Evolutionary conservation across 345 rosid genomes (phyloP).

Genomic region (Schrenkiella parvula): DNA sequence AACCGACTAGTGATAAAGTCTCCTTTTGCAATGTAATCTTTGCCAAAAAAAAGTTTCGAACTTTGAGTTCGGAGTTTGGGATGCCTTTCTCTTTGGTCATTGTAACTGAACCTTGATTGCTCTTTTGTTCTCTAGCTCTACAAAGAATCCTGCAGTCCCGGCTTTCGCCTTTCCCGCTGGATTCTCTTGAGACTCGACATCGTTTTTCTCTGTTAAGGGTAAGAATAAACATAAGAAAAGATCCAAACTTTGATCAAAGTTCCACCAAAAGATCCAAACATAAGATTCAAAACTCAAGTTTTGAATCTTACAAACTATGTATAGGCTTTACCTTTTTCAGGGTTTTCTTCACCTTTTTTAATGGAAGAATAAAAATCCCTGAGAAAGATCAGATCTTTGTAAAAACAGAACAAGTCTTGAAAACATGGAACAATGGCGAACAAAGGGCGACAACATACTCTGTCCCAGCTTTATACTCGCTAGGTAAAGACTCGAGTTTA

Average conservation of each 20-base stretch:
- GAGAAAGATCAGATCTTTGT: neutral
- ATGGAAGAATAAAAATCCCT: conserved; percentile 31
- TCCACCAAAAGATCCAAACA: neutral
- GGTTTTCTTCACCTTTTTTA: conserved; percentile 14
- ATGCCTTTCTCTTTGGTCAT: conserved; percentile 21
- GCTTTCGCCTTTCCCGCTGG: conserved; percentile 35
- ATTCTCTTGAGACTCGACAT: conserved; percentile 35
- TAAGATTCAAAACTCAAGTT: too few species aligned
- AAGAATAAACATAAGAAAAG: neutral
- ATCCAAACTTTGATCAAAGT: neutral
- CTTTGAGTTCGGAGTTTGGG: conserved; percentile 12
- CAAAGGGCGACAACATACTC: conserved; percentile 26
- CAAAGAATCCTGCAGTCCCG: conserved; percentile 54
- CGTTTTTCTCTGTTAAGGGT: conserved; percentile 25
- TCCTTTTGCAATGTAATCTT: neutral
- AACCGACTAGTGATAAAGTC: neutral
- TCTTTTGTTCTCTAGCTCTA: conserved; percentile 64
- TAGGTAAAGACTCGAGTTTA: conserved; percentile 44
- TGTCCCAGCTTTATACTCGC: conserved; percentile 24
- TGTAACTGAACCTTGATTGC: conserved; percentile 59
- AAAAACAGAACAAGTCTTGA: neutral
- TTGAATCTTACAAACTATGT: neutral
- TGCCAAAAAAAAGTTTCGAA: neutral
- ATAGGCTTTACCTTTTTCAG: conserved; percentile 30
- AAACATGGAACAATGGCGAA: neutral